Evolutionary conservation across 2,329 filamentous ascomycete genomes (phyloP), one percentile per base, ranked within the genome.

Genomic region (Penicillium italicum): DNA sequence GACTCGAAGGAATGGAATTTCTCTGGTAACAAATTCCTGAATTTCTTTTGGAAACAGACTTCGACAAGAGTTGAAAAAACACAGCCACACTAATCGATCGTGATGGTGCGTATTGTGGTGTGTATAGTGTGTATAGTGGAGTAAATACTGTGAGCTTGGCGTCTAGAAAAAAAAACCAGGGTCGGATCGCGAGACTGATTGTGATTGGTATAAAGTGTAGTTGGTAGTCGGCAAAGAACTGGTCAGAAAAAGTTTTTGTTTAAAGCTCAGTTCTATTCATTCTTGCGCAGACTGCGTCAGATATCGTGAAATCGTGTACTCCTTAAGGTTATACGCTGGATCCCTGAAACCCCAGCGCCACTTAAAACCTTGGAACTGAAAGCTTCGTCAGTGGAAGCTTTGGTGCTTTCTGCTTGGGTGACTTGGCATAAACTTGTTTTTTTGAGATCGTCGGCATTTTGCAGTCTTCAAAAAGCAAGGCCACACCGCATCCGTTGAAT

Each of bases 71-170:
- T 50, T 43, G 33, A 45, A 16, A 16, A 37, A 22, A 42, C 53
- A 45, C 53, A 55, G 53, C 53, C 53, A 55, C 53, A 51, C 26
- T 44, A 30, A 8, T 30, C 44, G 51, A 54, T 54, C 44, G 44
- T 26, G 52, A 34, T 50, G 22, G 40, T 36, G 30, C 18, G 38
- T 30, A 33, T 38, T 47, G 38, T 42, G 30, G 52, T 41, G 22
- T 1, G 37, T 26, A 42, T 42, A 42, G 40, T 26, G 40, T n/a
- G 24, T 4, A 45, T 33, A 45, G 43, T 45, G 43, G 43, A 45
- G 43, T n/a, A 28, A 40, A 37, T 42, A 54, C 40, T 36, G 44
- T 45, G 20, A 51, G 33, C 53, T 51, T 55, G 26, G 53, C 47
- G 41, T 30, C 14, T 14, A 30, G n/a, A 33, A 3, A n/a, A 33